These are phyloP conservation scores for Colletotrichum noveboracense DNA, from an alignment of 2,329 filamentous ascomycete genomes.

Conservation along the genomic window DNA sequence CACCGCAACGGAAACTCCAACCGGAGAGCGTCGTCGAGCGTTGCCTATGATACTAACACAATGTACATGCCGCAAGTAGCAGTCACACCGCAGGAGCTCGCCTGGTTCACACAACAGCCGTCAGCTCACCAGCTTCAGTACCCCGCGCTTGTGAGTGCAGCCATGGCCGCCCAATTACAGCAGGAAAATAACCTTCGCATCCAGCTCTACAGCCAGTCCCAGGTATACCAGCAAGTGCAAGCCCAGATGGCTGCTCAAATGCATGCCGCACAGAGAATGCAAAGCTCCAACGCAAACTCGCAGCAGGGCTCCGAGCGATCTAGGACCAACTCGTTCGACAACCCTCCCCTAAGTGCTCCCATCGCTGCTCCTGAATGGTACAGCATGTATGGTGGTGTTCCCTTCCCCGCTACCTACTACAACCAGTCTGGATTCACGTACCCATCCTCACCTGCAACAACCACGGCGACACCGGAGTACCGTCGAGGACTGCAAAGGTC, in stretches of 20 bases:
- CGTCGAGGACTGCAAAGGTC: constrained; percentile 63
- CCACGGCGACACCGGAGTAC: constrained; percentile 50
- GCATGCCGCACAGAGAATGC: constrained; percentile 22
- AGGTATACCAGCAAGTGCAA: constrained; percentile 23
- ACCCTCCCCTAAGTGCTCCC: constrained; percentile 63
- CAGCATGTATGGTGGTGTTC: constrained; percentile 49
- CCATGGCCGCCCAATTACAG: constrained; percentile 25
- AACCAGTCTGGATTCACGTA: constrained; percentile 58
- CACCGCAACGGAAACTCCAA: constrained; percentile 49
- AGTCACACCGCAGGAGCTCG: constrained; percentile 50
- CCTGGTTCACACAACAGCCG: constrained; percentile 51
- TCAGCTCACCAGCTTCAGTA: constrained; percentile 47
- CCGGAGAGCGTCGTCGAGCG: constrained; percentile 58
- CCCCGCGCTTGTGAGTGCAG: constrained; percentile 25
- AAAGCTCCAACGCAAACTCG: constrained; percentile 3
- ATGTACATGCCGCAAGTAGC: constrained; percentile 50
- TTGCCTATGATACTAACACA: constrained; percentile 54
- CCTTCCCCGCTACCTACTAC: constrained; percentile 46
- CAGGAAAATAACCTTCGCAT: constrained; percentile 19
- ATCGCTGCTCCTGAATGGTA: constrained; percentile 60
- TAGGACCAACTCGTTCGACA: constrained; percentile 69
- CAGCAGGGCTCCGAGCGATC: constrained; percentile 51
- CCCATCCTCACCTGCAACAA: constrained; percentile 60
- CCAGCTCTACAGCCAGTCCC: constrained; percentile 24
- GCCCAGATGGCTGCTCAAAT: constrained; percentile 22